Conservation (phyloP, 1,284 basidiomycete genomes). For the Cutaneotrichosporon cavernicola region DNA sequence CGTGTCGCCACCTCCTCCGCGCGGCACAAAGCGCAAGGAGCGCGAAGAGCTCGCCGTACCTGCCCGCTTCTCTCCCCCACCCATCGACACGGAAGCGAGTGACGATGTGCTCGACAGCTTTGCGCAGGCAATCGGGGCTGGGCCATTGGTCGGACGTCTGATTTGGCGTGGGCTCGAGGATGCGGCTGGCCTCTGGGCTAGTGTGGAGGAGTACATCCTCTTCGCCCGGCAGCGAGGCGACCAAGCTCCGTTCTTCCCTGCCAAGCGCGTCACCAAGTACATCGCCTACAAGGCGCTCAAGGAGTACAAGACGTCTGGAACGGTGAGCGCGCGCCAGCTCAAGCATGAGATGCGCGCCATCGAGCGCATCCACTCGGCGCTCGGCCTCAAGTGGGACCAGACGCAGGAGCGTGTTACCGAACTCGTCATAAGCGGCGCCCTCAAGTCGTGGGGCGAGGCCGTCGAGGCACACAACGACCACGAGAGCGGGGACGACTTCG, state of each 20-base stretch:
- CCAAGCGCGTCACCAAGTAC: slow-evolving; percentile 4
- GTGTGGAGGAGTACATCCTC: slow-evolving; percentile 8
- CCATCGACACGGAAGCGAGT: neutral
- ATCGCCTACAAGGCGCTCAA: slow-evolving; percentile 5
- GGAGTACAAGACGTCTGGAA: neutral
- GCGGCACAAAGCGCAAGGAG: slow-evolving; percentile 6
- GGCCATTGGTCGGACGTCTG: neutral
- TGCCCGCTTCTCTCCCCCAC: slow-evolving; percentile 1
- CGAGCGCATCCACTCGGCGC: neutral
- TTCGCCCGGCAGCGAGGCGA: slow-evolving; percentile 6
- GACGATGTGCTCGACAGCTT: neutral
- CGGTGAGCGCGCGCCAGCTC: neutral
- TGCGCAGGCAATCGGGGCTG: slow-evolving; percentile 1
- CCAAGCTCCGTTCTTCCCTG: slow-evolving; percentile 4
- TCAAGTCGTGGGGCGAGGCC: slow-evolving; percentile 3
- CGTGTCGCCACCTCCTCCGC: neutral
- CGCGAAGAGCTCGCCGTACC: neutral
- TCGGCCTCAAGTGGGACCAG: neutral
- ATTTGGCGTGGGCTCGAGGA: slow-evolving; percentile 6
- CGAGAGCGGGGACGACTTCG: neutral
- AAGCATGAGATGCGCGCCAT: neutral
- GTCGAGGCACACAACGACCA: neutral
- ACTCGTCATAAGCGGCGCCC: neutral
- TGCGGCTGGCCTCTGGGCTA: neutral
- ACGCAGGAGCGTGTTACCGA: neutral